These are phyloP conservation scores for Cystobasidium tubakii DNA, from an alignment of 768 basidiomycete species.

Conservation along the genomic window DNA sequence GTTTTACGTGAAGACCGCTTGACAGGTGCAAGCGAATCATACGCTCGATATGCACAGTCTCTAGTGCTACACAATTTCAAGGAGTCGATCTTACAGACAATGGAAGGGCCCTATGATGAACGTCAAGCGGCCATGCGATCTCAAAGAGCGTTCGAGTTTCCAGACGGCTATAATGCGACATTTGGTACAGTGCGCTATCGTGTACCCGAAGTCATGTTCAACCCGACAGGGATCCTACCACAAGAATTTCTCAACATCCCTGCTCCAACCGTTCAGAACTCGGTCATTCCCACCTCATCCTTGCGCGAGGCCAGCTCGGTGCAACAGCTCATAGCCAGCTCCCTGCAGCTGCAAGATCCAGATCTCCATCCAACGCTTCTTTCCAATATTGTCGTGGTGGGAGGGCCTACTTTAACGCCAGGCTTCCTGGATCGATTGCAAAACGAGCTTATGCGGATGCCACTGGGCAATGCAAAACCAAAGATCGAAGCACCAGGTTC, in stretches of 20 bases:
- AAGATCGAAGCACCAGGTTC: constrained; percentile 91
- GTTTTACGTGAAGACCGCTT: constrained; percentile 64
- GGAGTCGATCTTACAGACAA: constrained; percentile 76
- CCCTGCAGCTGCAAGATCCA: constrained; percentile 77
- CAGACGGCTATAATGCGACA: constrained; percentile 78
- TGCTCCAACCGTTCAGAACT: constrained; percentile 46
- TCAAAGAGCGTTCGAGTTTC: constrained; percentile 73
- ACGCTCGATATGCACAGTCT: constrained; percentile 71
- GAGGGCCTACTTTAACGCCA: constrained; percentile 77
- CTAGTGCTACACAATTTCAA: constrained; percentile 91
- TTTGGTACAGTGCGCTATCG: constrained; percentile 75
- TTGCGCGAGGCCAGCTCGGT: constrained; percentile 52
- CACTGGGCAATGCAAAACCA: constrained; percentile 71
- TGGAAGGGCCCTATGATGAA: constrained; percentile 86
- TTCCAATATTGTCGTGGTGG: constrained; percentile 90
- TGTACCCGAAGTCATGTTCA: constrained; percentile 85
- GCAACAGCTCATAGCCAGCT: constrained; percentile 66
- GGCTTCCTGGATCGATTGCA: constrained; percentile 79
- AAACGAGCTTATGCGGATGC: constrained; percentile 65
- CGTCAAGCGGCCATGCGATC: constrained; percentile 56
- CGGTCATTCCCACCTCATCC: constrained; percentile 50
- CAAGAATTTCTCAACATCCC: constrained; percentile 38
- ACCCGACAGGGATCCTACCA: constrained; percentile 55
- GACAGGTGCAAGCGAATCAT: constrained; percentile 67
- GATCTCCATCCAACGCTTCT: constrained; percentile 85